Evolutionary conservation across 768 basidiomycete genomes (phyloP).

Genomic region (Boletus subparvulus): DNA sequence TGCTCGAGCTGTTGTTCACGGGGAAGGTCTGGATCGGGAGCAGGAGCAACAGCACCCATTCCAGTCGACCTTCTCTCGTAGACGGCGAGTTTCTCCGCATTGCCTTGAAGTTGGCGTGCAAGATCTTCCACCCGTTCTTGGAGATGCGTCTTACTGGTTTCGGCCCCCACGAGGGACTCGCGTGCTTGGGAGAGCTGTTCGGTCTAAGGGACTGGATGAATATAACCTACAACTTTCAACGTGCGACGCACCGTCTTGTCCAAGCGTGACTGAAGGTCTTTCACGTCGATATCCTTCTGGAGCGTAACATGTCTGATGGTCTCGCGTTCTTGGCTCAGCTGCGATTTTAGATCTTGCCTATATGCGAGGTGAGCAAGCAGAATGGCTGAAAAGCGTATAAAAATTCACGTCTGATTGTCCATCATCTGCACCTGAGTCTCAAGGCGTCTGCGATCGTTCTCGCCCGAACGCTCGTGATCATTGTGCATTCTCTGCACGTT

Average conservation of each 20-base stretch:
- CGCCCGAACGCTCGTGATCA: conserved; percentile 79
- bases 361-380: conserved; percentile 1
- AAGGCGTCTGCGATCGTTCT: conserved; percentile 78
- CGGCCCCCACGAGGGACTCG: conserved; percentile 66
- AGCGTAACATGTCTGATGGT: conserved; percentile 66
- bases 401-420: conserved; percentile 71
- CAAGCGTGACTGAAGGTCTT: conserved; percentile 69
- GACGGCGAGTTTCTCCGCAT: conserved; percentile 81
- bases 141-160: conserved; percentile 77
- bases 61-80: conserved; percentile 66
- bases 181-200: conserved; percentile 67
- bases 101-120: conserved; percentile 64
- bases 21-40: conserved; percentile 46
- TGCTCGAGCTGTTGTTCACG: conserved; percentile 79
- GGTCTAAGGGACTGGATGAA: conserved; percentile 40
- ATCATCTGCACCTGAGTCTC: conserved; percentile 79
- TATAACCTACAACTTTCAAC: not conserved
- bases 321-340: conserved; percentile 75
- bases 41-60: conserved; percentile 31
- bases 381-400: not conserved
- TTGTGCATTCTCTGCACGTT: conserved; percentile 91
- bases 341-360: conserved; percentile 72
- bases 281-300: conserved; percentile 78
- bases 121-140: conserved; percentile 57
- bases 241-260: conserved; percentile 61